Conservation (phyloP, 2,329 filamentous ascomycete genomes). For the Pseudocercospora macadamiae region DNA sequence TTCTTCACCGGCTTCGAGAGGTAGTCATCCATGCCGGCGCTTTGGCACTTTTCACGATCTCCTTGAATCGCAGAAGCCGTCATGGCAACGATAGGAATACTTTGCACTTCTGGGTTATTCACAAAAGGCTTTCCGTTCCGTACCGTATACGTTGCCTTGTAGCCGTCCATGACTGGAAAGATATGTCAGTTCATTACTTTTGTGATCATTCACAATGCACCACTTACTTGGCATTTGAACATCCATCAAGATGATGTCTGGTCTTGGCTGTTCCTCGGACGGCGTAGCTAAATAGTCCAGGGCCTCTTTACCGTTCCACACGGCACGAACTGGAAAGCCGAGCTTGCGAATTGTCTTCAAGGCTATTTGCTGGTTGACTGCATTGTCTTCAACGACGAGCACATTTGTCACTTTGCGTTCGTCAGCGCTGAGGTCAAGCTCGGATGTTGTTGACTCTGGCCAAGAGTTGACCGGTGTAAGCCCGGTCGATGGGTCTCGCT, state of each 20-base stretch:
- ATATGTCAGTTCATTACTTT: background rate
- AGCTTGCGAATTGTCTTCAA: constrained; percentile 74
- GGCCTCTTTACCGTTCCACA: constrained; percentile 79
- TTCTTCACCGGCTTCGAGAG: constrained; percentile 74
- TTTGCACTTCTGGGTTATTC: constrained; percentile 54
- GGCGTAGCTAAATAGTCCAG: constrained; percentile 66
- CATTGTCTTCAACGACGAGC: constrained; percentile 82
- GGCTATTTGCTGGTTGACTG: constrained; percentile 69
- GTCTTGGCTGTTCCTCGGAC: constrained; percentile 54
- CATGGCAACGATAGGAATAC: constrained; percentile 79
- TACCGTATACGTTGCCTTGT: constrained; percentile 73
- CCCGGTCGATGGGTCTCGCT: constrained; percentile 25
- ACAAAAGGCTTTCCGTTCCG: constrained; percentile 70
- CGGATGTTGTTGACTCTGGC: constrained; percentile 43
- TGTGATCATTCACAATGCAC: background rate
- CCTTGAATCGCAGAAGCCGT: constrained; percentile 78
- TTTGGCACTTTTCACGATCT: constrained; percentile 72
- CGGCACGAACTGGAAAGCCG: constrained; percentile 70
- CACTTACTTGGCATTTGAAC: constrained; percentile 44
- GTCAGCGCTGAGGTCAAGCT: constrained; percentile 57
- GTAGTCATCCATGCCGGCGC: constrained; percentile 75
- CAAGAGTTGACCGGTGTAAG: constrained; percentile 30
- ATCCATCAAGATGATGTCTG: constrained; percentile 68
- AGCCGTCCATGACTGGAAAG: constrained; percentile 69
- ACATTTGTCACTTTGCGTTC: constrained; percentile 68